Base-by-base conservation (phyloP, 495 filamentous ascomycete species). In the Podospora tetraspora region DNA sequence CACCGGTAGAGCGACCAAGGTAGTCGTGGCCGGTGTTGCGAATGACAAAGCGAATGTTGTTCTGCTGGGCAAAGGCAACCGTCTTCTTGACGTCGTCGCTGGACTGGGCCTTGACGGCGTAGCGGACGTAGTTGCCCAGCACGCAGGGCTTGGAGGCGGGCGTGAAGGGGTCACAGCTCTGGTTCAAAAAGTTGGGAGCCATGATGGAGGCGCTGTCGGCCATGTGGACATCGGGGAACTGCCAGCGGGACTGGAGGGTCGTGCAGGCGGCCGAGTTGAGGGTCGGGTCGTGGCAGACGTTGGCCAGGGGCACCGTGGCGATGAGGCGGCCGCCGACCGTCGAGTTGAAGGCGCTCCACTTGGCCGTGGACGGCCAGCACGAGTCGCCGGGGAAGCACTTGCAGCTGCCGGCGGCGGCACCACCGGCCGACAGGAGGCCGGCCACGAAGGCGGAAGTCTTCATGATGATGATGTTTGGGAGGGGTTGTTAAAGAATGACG, bases 121-220 rank as follows among this genome's bases (percentile, higher is more conserved):
- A 91, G 9, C 68, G 59, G 8, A 87, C 81, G 71, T 86, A 87
- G 72, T 86, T 86, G 27, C 86, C 88, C 1, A 88, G 69, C 5
- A 73, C 76, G 78, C 88, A 92, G 3, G 74, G 74, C 68, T 64
- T 69, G 13, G 61, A 65, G 21, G 25, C 22, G 13, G 67, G 59
- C 22, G 70, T 74, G 62, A 77, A 75, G 22, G 77, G 76, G 59
- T 77, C 75, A 61, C 79, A 81, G 68, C 73, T 79, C 66, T 79
- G 77, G 71, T 82, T 80, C 71, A 74, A 81, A 73, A 63, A 86
- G 76, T 58, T 82, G n/a, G 75, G 82, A 66, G 68, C 84, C 83
- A 76, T 75, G 12, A 75, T 66, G 56, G 83, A 86, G 10, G 81
- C 72, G 13, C 79, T 77, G 59, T 80, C 80, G 12, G 77, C 67